Conservation (phyloP, 2,329 filamentous ascomycete species). For the Lachnum nothofagi region DNA sequence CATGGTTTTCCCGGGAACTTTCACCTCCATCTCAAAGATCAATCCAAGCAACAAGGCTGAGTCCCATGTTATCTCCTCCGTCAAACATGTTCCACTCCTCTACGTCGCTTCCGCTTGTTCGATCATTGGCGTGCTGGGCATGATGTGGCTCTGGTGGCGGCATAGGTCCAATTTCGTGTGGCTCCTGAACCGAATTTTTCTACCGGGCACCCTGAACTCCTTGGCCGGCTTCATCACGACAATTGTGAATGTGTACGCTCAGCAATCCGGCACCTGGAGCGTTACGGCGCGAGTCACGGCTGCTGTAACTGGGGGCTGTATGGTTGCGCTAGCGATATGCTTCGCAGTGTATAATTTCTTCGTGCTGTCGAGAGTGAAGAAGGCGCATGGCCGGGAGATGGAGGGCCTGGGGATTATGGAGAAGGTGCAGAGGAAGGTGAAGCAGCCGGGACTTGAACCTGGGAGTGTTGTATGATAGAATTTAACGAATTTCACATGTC, state of each 20-base stretch:
- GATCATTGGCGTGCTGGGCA: conserved; percentile 23
- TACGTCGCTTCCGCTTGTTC: conserved; percentile 22
- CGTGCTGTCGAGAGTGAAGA: conserved; percentile 24
- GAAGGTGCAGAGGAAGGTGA: conserved; percentile 20
- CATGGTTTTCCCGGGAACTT: conserved; percentile 30
- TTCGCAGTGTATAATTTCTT: conserved; percentile 29
- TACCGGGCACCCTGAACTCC: conserved; percentile 27
- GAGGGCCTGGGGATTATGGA: conserved; percentile 17
- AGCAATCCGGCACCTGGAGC: conserved; percentile 23
- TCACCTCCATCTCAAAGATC: conserved; percentile 20
- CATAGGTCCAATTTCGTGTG: conserved; percentile 26
- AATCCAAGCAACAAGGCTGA: conserved; percentile 7
- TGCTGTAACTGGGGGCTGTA: conserved; percentile 19
- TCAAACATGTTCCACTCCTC: conserved; percentile 26
- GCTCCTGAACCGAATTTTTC: conserved; percentile 27
- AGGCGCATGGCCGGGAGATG: conserved; percentile 25
- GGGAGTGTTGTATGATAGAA: conserved; percentile 22
- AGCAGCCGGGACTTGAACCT: conserved; percentile 20
- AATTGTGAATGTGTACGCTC: conserved; percentile 26
- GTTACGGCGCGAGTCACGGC: conserved; percentile 27
- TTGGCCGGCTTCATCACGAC: conserved; percentile 27
- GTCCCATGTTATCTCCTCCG: conserved; percentile 11
- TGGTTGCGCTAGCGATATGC: conserved; percentile 20
- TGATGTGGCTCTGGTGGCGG: conserved; percentile 24
- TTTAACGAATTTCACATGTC: too few species aligned